Percentiles rank a stretch among this genome's conserved stretches.
Conservation (phyloP, 2,329 filamentous ascomycete species). For the Camillea tinctor region DNA sequence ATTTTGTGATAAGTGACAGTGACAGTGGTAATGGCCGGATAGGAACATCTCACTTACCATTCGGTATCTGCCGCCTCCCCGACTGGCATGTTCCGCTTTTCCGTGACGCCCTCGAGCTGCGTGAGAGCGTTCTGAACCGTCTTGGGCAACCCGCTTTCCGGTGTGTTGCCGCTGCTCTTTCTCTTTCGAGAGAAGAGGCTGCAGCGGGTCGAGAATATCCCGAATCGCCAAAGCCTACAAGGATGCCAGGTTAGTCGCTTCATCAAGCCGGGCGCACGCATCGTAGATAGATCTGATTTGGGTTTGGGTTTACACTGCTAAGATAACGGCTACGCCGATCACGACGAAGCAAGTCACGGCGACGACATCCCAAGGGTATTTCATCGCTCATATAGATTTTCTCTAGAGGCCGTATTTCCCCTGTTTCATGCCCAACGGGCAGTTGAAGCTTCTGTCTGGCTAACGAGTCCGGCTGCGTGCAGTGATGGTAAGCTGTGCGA, state of each 20-base stretch:
- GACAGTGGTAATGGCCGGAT: too few species aligned
- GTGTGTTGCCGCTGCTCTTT: neutral
- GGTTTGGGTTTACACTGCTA: constrained; percentile 15
- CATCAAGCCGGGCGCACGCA: neutral
- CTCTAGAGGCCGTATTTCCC: neutral
- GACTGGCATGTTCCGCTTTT: constrained; percentile 13
- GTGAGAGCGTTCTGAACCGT: constrained; percentile 21
- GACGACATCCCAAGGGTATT: constrained; percentile 16
- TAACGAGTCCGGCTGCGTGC: neutral
- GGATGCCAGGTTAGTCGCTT: neutral
- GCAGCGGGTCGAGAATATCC: neutral
- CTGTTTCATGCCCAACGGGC: neutral
- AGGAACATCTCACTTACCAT: constrained; percentile 21
- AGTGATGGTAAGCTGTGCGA: neutral
- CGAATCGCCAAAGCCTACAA: neutral
- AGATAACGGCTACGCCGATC: constrained; percentile 7
- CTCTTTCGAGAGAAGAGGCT: constrained; percentile 1
- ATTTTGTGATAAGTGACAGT: neutral
- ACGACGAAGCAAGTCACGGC: constrained; percentile 9
- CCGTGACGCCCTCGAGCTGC: constrained; percentile 20
- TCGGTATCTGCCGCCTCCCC: constrained; percentile 13
- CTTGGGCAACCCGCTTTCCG: constrained; percentile 6
- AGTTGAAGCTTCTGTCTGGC: neutral
- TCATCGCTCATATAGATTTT: constrained; percentile 10
- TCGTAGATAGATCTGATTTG: neutral